Evolutionary conservation across 768 basidiomycete species (phyloP).

Genomic region (Suillus sp.): DNA sequence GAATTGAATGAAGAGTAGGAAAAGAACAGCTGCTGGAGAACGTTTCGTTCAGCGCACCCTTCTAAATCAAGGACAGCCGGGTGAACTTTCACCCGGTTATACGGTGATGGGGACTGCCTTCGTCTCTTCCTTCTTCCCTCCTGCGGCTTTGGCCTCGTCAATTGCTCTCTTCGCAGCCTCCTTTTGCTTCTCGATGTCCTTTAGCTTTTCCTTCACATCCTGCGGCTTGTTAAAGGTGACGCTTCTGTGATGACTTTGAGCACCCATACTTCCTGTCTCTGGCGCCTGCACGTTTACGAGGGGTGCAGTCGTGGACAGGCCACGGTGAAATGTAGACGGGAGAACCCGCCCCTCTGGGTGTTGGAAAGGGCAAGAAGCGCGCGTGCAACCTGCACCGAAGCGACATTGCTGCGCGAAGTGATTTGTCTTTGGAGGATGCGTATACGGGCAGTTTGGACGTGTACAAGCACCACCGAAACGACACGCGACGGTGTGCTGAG

Average conservation of each 20-base stretch:
- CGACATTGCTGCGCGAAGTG: conserved; percentile 64
- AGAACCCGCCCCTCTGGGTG: conserved; percentile 88
- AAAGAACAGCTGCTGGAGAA: not conserved
- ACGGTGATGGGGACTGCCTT: conserved; percentile 46
- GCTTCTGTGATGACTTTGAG: conserved; percentile 65
- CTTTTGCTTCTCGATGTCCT: conserved; percentile 42
- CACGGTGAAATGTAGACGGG: conserved; percentile 80
- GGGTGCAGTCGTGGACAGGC: conserved; percentile 60
- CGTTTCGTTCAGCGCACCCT: not conserved
- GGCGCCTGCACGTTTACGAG: conserved; percentile 63
- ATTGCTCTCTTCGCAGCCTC: conserved; percentile 72
- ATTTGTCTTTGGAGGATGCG: conserved; percentile 55
- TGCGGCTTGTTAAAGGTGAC: conserved; percentile 63
- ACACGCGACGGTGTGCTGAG: conserved; percentile 47
- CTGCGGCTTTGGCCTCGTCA: conserved; percentile 62
- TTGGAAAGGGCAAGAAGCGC: conserved; percentile 84
- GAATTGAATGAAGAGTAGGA: not conserved
- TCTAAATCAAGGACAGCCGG: conserved; percentile 1
- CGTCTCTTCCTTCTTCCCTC: conserved; percentile 62
- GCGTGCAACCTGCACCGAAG: conserved; percentile 85
- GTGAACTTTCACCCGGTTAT: conserved; percentile 12
- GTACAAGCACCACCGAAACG: conserved; percentile 75
- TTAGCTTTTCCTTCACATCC: conserved; percentile 49
- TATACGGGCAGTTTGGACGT: conserved; percentile 66
- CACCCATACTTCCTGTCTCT: conserved; percentile 67